Base-by-base conservation (phyloP, 257 asterid genomes). In the Asclepias syriaca region DNA sequence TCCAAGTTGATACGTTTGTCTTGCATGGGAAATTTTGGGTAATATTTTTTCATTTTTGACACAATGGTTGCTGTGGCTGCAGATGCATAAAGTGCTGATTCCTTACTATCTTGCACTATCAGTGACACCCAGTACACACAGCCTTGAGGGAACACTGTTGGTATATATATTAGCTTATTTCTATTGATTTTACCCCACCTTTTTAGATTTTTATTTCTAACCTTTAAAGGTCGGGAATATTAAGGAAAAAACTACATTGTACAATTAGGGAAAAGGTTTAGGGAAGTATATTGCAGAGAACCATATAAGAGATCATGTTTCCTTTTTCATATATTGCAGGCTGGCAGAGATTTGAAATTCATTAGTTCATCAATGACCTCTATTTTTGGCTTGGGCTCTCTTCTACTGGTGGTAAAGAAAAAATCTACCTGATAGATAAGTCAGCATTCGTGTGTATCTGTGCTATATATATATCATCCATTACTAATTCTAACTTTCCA, bases 91-190 rank as follows among this genome's bases (percentile, higher is more conserved):
- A 84, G 95, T 88, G 70, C 79, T 94, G 91, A 77, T 94, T 73
- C 98, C 97, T 24, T 91, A 77, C 84, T 88, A 86, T 81, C 86
- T 91, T 65, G 88, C 99, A 45, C 90, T 94, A 48, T 88, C 85
- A 51, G 80, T 91, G 76, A 84, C 97, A 15, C 98, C 99, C 45
- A 85, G 92, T 83, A 92, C 92, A 34, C 98, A 91, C 75, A 84
- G 98, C 89, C 95, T 91, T 49, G 99, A 94, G 87, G 99, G 99
- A 74, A 91, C 98, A 46, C 79, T 94, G 76, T 72, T 94, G 85
- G 99, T 91, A 83, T 45, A 86, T 60, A 43, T 43, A 43, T 43
- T 18, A 12, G 37, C 74, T 66, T 68, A 34, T 1, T 65, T 24
- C 19, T 37, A 61, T 7, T 61, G 7, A 60, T 29, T 6, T 61